Evolutionary conservation across 371 early-diverging fungal species (phyloP).

Genomic region (Zychaea mexicana): DNA sequence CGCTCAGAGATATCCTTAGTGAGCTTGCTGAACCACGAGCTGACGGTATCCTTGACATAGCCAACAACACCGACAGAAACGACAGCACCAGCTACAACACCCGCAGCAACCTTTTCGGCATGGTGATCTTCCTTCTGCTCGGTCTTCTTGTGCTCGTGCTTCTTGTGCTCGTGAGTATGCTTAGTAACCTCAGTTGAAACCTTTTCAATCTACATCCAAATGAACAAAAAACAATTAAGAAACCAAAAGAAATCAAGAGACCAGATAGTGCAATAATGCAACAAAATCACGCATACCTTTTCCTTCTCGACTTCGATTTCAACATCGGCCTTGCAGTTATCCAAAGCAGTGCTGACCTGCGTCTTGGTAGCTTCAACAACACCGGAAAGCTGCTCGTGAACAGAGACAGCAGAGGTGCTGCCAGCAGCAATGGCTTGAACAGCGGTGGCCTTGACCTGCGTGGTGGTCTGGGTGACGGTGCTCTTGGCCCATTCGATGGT

Average conservation of each 20-base stretch:
- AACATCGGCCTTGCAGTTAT: background rate
- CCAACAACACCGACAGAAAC: constrained; percentile 20
- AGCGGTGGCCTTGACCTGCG: constrained; percentile 15
- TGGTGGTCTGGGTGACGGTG: background rate
- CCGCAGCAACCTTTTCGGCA: background rate
- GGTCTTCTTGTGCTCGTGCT: background rate
- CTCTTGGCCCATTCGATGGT: constrained; percentile 8
- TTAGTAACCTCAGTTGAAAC: background rate
- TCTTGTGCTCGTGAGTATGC: background rate
- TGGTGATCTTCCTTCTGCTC: background rate
- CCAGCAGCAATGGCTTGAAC: constrained; percentile 2
- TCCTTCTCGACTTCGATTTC: background rate
- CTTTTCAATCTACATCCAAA: background rate
- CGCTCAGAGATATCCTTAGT: constrained; percentile 31
- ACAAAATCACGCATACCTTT: background rate
- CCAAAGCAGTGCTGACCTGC: constrained; percentile 22
- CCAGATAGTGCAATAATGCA: too few relatives aligned
- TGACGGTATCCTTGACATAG: constrained; percentile 27
- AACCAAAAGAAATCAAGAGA: background rate
- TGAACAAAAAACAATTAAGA: too few relatives aligned
- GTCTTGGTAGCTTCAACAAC: constrained; percentile 26
- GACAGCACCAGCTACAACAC: constrained; percentile 1
- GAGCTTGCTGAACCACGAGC: constrained; percentile 29
- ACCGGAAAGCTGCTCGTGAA: too few relatives aligned
- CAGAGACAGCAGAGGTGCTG: too few relatives aligned